Percentiles rank a stretch among this genome's conserved stretches.
phyloP scores from a whole-genome alignment of 768 basidiomycete genomes.

The Termitomyces sp. region DNA sequence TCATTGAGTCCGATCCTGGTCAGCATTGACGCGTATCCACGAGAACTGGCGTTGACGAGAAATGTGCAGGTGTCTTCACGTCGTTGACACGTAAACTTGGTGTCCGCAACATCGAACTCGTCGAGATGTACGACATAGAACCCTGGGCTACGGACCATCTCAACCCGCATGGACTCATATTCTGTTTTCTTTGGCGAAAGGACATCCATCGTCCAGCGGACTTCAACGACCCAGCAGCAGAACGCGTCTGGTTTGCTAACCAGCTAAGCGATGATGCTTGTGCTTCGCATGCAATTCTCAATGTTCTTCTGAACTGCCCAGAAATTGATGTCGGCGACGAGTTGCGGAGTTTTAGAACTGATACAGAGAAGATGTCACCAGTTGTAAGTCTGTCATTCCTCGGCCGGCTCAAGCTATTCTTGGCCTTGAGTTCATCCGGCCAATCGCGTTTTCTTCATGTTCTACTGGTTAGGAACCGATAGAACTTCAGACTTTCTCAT shows the following conservation, averaged over 20 bases:
- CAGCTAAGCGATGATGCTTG: conserved; percentile 65
- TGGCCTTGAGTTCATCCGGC: not conserved
- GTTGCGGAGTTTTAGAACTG: conserved; percentile 38
- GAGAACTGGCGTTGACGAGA: not conserved
- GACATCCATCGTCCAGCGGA: conserved; percentile 40
- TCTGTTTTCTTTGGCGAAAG: conserved; percentile 57
- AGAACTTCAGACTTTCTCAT: not conserved
- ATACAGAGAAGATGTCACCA: conserved; percentile 53
- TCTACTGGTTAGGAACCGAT: not conserved
- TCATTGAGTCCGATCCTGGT: conserved; percentile 56
- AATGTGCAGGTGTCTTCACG: conserved; percentile 50
- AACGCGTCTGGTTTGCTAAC: conserved; percentile 63
- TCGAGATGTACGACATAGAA: conserved; percentile 60
- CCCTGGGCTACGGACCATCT: conserved; percentile 61
- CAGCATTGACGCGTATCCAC: conserved; percentile 3
- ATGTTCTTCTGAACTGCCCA: conserved; percentile 54
- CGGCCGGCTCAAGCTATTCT: not conserved
- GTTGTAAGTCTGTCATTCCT: conserved; percentile 33
- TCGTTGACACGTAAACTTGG: conserved; percentile 51
- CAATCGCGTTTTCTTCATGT: not conserved
- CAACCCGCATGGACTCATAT: conserved; percentile 52
- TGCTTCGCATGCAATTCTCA: conserved; percentile 57
- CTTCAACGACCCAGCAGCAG: conserved; percentile 49
- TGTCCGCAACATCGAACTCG: conserved; percentile 44
- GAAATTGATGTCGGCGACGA: conserved; percentile 42